phyloP scores from a whole-genome alignment of 495 filamentous ascomycete genomes.

The Diplogelasinospora grovesii region DNA sequence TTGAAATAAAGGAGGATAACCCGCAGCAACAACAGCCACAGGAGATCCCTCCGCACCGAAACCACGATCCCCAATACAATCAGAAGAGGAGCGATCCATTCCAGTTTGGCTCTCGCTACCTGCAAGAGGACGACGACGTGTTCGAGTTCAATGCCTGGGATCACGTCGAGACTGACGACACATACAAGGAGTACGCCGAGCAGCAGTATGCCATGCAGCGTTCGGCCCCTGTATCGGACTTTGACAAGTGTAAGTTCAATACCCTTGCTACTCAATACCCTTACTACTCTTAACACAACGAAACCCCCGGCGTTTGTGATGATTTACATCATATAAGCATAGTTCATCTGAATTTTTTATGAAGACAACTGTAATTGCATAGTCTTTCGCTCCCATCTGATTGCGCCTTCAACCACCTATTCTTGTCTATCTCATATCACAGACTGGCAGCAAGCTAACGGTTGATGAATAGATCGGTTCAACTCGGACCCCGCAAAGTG shows the following conservation, averaged over 20 bases:
- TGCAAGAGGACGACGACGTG: slow-evolving; percentile 75
- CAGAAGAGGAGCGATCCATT: slow-evolving; percentile 87
- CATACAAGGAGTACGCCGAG: slow-evolving; percentile 75
- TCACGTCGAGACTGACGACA: slow-evolving; percentile 81
- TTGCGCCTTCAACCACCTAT: slow-evolving; percentile 12
- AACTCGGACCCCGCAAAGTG: slow-evolving; percentile 84
- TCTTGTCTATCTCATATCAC: slow-evolving; percentile 2
- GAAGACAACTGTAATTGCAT: slow-evolving; percentile 45
- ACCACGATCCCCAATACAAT: slow-evolving; percentile 52
- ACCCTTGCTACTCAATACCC: slow-evolving; percentile 7
- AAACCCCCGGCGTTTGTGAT: slow-evolving; percentile 36
- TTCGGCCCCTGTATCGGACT: slow-evolving; percentile 73
- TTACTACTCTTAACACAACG: neutral
- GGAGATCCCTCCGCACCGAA: slow-evolving; percentile 39
- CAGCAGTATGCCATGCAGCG: slow-evolving; percentile 77
- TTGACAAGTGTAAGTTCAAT: slow-evolving; percentile 63
- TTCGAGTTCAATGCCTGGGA: slow-evolving; percentile 99
- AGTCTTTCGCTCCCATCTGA: slow-evolving; percentile 65
- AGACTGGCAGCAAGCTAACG: slow-evolving; percentile 35
- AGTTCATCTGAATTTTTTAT: slow-evolving; percentile 53
- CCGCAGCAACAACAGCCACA: slow-evolving; percentile 9
- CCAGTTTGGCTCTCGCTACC: slow-evolving; percentile 83
- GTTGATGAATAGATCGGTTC: slow-evolving; percentile 54
- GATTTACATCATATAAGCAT: slow-evolving; percentile 51
- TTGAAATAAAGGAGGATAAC: slow-evolving; percentile 19